Base-by-base conservation (phyloP, 176 grass and related monocot species). In the Oryza nivara region DNA sequence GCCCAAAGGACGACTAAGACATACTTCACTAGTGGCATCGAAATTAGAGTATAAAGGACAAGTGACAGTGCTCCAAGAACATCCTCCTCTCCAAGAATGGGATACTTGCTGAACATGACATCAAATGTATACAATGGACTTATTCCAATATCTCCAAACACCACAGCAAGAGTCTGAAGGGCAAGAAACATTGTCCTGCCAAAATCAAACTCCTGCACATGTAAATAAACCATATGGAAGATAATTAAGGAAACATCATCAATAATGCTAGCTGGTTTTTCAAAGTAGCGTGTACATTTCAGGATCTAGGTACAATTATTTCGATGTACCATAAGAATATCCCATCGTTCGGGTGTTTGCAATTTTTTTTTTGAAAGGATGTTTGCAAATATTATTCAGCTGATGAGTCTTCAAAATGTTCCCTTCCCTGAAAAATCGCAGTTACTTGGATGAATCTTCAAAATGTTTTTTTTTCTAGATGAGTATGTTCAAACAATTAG, bases 111-210 rank as follows among this genome's bases (percentile, higher is more conserved):
- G 52, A 95, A 85, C 87, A 99, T 96, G 67, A 99, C 93, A 84
- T 98, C 96, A 84, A 98, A 98, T 74, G 96, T 98, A 86, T 99
- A 99, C 25, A 99, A 73, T 1, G 96, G 96, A 61, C 93, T 89
- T 34, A 94, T 91, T 70, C 96, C 96, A 84, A 99, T 89, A 91
- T 99, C 93, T 52, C 96, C 93, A 86, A 96, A 99, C 20, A 99
- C 96, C 48, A 96, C 89, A 34, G 88, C 96, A 68, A 99, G 84
- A 44, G 91, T 94, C 89, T 99, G 93, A 82, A 99, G 89, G 77
- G 93, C 81, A 74, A 99, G 88, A 81, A 97, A 91, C 71, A 85
- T 67, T 64, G 76, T 90, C 85, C 82, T 92, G 76, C 91, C 89
- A 78, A 94, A 87, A 92, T 97, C 87, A 82, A 94, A 88, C 67